Evolutionary conservation across 2,329 filamentous ascomycete species (phyloP).

Genomic region (Aurifilum marmelostoma): DNA sequence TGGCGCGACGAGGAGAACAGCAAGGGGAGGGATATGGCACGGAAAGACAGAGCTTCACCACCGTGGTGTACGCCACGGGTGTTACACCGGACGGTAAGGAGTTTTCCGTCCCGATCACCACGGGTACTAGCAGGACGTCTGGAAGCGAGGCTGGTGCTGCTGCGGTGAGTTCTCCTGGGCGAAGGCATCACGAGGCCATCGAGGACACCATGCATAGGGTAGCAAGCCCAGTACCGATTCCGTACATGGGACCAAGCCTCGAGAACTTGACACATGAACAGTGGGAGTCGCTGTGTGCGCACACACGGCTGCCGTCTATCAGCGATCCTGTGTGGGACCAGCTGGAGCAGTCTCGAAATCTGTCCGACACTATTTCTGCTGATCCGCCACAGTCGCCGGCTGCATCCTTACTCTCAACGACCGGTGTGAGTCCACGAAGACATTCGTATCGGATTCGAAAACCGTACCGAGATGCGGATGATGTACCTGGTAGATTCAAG

Average conservation of each 20-base stretch:
- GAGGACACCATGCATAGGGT: neutral
- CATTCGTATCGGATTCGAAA: neutral
- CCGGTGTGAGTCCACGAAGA: neutral
- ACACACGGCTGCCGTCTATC: neutral
- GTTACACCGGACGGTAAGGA: neutral
- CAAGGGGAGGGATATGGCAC: neutral
- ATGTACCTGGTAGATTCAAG: neutral
- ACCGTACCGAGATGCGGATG: neutral
- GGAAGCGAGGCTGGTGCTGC: neutral
- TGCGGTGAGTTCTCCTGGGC: neutral
- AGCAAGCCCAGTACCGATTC: slow-evolving; percentile 11
- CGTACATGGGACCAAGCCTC: slow-evolving; percentile 10
- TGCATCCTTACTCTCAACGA: neutral
- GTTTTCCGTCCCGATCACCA: slow-evolving; percentile 1
- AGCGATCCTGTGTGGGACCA: neutral
- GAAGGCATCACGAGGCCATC: neutral
- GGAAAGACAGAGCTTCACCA: neutral
- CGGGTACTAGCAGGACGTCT: neutral
- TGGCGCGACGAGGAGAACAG: neutral
- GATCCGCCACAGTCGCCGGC: neutral
- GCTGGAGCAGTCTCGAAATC: neutral
- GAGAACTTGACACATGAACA: neutral
- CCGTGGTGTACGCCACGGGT: slow-evolving; percentile 1
- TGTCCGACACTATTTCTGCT: neutral
- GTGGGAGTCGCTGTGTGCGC: no score